Evolutionary conservation across 495 filamentous ascomycete species (phyloP).

Genomic region (Chaetomium fimeti): DNA sequence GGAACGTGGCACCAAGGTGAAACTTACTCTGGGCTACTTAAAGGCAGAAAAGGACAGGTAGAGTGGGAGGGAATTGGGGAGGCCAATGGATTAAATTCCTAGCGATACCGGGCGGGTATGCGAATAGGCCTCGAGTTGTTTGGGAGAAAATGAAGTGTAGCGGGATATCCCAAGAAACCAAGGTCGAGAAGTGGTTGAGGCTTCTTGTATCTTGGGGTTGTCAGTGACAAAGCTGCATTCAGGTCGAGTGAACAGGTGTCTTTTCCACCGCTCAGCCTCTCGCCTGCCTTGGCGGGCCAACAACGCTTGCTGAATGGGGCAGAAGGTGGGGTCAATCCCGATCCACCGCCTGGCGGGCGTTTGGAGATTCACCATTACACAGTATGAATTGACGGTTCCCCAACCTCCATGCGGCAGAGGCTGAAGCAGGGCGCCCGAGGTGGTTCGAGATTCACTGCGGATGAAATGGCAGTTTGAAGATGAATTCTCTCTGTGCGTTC

Average conservation of each 20-base stretch:
- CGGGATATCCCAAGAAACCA: slow-evolving; percentile 20
- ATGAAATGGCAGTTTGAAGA: neutral
- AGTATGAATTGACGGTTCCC: neutral
- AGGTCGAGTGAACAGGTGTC: slow-evolving; percentile 37
- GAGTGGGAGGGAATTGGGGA: slow-evolving; percentile 4
- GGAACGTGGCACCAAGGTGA: slow-evolving; percentile 3
- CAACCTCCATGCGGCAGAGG: neutral
- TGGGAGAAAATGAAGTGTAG: slow-evolving; percentile 19
- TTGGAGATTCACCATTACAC: neutral
- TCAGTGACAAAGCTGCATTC: slow-evolving; percentile 28
- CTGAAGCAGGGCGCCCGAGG: neutral
- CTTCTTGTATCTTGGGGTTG: slow-evolving; percentile 31
- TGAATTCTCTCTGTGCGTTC: neutral
- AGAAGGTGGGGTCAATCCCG: slow-evolving; percentile 7
- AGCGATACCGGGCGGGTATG: slow-evolving; percentile 21
- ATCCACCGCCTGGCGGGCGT: slow-evolving; percentile 9
- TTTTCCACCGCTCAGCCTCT: slow-evolving; percentile 31
- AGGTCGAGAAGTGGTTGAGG: slow-evolving; percentile 19
- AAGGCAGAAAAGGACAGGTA: slow-evolving; percentile 29
- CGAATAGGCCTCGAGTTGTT: neutral
- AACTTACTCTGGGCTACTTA: slow-evolving; percentile 35
- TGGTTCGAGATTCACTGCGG: neutral
- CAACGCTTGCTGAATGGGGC: slow-evolving; percentile 10
- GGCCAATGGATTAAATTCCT: slow-evolving; percentile 20
- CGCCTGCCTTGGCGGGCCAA: slow-evolving; percentile 15